Base-by-base conservation (phyloP, 1,284 basidiomycete genomes). In the Psilocybe mexicana region DNA sequence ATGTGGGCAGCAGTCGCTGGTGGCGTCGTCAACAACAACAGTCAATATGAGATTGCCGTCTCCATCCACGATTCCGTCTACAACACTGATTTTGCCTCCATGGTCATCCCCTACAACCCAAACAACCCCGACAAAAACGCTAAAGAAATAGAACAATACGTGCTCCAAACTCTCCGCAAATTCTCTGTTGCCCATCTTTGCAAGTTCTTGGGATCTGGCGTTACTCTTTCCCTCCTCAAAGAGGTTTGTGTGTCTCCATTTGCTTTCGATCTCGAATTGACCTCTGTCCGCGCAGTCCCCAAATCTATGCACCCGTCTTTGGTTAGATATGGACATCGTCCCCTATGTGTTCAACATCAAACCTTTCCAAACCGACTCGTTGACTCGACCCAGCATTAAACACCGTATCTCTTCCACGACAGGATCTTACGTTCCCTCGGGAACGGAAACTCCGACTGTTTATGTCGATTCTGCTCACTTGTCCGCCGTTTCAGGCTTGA, bases 281-380 rank as follows among this genome's bases (percentile, higher is more conserved):
- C 53, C 36, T 54, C 53, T 26, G 54, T n/a, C n/a, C 40, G 28
- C 8, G 14, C 66, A 90, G 85, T 79, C 78, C 44, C 90, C 90
- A 7, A 90, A 90, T 66, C 73, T 92, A 28, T 89, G 87, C 72
- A 92, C 89, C 43, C 84, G 84, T 50, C 81, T 91, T 14, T 90
- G 90, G 90, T 70, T 90, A 55, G 86, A 87, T 51, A 70, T 87
- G 70, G 88, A 92, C 69, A 84, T 91, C 53, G 87, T 91, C 18
- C 88, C 90, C 56, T 80, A 89, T 72, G 89, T 90, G 25, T 92
- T 91, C 78, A 90, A 90, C 73, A 90, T 91, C 80, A 90, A 89
- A 70, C 79, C 85, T 7, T 89, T 80, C 81, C 88, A 90, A 70
- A 90, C 88, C 3, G 88, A 91, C 65, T 89, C 88, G 2, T 65